Conservation (phyloP, 2,329 filamentous ascomycete genomes). For the Colletotrichum caudatum region DNA sequence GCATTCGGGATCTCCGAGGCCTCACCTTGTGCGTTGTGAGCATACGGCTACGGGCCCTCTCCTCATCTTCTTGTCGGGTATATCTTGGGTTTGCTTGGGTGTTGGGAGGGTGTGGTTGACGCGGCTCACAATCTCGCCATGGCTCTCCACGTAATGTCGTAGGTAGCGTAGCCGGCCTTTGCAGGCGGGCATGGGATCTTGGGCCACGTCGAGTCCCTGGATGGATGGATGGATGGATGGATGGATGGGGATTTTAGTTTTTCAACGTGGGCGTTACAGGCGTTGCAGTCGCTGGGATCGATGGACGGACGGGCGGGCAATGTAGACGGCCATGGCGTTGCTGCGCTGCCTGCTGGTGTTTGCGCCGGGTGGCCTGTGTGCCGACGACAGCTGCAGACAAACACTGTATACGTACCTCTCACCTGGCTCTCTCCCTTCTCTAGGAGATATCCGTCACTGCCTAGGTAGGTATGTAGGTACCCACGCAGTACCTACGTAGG, state of each 20-base stretch:
- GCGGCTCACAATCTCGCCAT: not conserved
- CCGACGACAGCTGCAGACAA: not conserved
- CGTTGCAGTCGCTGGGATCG: not conserved
- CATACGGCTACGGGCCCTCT: not conserved
- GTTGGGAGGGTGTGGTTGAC: constrained; percentile 1
- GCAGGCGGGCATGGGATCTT: not conserved
- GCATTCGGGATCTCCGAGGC: not conserved
- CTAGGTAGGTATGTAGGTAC: not conserved
- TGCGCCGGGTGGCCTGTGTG: constrained; percentile 16
- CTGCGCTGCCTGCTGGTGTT: not conserved
- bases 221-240: not conserved
- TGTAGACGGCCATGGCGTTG: not conserved
- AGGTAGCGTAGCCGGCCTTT: not conserved
- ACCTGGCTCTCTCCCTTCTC: not conserved
- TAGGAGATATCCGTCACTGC: not conserved
- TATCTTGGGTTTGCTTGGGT: not conserved
- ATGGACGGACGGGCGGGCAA: constrained; percentile 5
- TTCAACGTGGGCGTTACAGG: constrained; percentile 1
- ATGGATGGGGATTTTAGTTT: not conserved
- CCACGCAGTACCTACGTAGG: too few species aligned
- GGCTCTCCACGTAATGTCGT: not conserved
- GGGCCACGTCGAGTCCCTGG: not conserved
- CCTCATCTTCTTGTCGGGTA: not conserved
- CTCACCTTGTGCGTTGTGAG: not conserved
- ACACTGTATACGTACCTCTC: not conserved